Base-by-base conservation (phyloP, 441 rosid species). In the Populus hybrid region DNA sequence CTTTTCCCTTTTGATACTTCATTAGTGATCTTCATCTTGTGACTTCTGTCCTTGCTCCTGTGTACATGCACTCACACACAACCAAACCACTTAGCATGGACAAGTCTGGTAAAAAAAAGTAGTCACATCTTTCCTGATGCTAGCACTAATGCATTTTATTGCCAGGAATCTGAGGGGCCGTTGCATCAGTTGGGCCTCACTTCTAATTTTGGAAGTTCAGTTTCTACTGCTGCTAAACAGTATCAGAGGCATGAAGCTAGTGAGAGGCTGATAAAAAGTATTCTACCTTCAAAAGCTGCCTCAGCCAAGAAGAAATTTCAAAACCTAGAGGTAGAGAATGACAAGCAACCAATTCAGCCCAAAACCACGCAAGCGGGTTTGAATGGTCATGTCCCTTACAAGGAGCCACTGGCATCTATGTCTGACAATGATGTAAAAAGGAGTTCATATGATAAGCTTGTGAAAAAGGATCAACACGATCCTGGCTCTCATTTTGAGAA, bases 241-340 rank as follows among this genome's bases (percentile, higher is more conserved):
- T 80, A 75, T 71, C 85, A 83, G 82, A 82, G 83, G 67, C 83
- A 56, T 70, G 89, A 88, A 69, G 76, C 85, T 79, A 75, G 87
- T 83, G 88, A 91, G 80, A 88, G 85, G 86, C 68, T 90, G 80
- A 85, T 75, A 83, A 84, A 79, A 82, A 86, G 80, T 87, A 86
- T 78, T 91, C 87, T 81, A 72, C 36, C 88, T 74, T 75, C 82
- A 50, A 67, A 82, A 42, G 83, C 74, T 69, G 79, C 76, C 75
- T 88, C 80, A 28, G 76, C 89, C 82, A 87, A 82, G 83, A 87
- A 78, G 80, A 87, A 84, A 84, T 71, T 68, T 64, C 92, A 84
- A 82, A 64, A 78, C 53, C 35, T 77, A 11, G 18, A 65, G 29
- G 29, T 26, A 8, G 18, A 28, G 33, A 5, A 23, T 3, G 69